Evolutionary conservation across 495 filamentous ascomycete genomes (phyloP).

Genomic region (Xylaria palmicola): DNA sequence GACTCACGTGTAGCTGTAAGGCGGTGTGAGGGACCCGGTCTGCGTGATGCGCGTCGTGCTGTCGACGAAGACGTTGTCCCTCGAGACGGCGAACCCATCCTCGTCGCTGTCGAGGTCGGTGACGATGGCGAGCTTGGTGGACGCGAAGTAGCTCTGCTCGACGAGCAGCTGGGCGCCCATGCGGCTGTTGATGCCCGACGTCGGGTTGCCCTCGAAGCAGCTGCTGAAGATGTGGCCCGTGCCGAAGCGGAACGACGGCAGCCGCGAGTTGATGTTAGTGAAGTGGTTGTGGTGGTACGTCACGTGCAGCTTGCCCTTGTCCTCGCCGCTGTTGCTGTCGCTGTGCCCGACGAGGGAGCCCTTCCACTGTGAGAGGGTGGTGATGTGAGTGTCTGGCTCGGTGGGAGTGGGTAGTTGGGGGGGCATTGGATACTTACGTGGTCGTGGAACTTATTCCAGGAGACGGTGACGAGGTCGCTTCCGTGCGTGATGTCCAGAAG

Average conservation of each 20-base stretch:
- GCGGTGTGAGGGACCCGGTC: background rate
- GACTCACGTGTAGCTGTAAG: slow-evolving; percentile 15
- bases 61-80: slow-evolving; percentile 23
- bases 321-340: slow-evolving; percentile 33
- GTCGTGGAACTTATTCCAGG: slow-evolving; percentile 52
- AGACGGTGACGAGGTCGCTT: slow-evolving; percentile 51
- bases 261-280: slow-evolving; percentile 39
- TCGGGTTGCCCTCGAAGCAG: slow-evolving; percentile 31
- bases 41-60: slow-evolving; percentile 11
- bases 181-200: slow-evolving; percentile 50
- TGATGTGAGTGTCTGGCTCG: slow-evolving; percentile 21
- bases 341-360: slow-evolving; percentile 48
- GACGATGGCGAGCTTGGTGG: slow-evolving; percentile 34
- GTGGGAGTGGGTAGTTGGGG: slow-evolving; percentile 20
- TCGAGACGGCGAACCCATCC: slow-evolving; percentile 27
- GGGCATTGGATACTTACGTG: background rate
- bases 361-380: slow-evolving; percentile 46
- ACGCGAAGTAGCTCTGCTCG: slow-evolving; percentile 43
- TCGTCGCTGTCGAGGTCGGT: slow-evolving; percentile 24
- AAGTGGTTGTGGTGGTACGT: slow-evolving; percentile 55
- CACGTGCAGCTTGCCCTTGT: slow-evolving; percentile 46
- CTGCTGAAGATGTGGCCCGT: slow-evolving; percentile 52
- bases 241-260: slow-evolving; percentile 51
- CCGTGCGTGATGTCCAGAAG: slow-evolving; percentile 50
- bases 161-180: slow-evolving; percentile 49